These are phyloP conservation scores for Colletotrichum eleusines DNA, from an alignment of 2,329 filamentous ascomycete species.

Conservation along the genomic window DNA sequence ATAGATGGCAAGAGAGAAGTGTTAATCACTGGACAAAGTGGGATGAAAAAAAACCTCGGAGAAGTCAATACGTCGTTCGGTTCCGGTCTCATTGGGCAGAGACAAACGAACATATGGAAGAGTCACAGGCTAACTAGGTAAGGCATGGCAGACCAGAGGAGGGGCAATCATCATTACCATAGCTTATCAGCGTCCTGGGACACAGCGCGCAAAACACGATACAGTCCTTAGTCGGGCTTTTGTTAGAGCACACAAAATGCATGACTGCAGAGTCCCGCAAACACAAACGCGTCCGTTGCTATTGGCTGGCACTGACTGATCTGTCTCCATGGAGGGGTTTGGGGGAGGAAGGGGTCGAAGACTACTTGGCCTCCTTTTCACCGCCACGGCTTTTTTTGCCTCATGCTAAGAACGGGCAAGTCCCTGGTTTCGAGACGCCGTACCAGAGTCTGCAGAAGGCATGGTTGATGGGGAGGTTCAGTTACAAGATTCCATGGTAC, in stretches of 20 bases:
- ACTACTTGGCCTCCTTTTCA: slow-evolving; percentile 28
- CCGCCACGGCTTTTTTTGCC: slow-evolving; percentile 22
- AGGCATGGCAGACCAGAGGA: slow-evolving; percentile 14
- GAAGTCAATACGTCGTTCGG: neutral
- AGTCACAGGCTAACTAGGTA: slow-evolving; percentile 32
- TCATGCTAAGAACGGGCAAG: slow-evolving; percentile 11
- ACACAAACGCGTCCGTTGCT: slow-evolving; percentile 22
- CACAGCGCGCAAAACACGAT: slow-evolving; percentile 21
- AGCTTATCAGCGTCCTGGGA: slow-evolving; percentile 4
- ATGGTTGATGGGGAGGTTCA: too few species aligned
- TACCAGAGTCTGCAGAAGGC: neutral
- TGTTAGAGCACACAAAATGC: slow-evolving; percentile 3
- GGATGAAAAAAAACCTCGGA: neutral
- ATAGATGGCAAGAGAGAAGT: neutral
- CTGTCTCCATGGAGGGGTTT: neutral
- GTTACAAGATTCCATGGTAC: too few species aligned
- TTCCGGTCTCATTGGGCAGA: slow-evolving; percentile 13
- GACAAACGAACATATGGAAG: slow-evolving; percentile 10
- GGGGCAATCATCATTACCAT: slow-evolving; percentile 22
- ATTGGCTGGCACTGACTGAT: slow-evolving; percentile 21
- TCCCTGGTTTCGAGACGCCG: slow-evolving; percentile 8
- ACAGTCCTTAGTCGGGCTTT: neutral
- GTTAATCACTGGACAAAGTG: neutral
- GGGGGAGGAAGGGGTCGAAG: neutral
- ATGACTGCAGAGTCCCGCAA: slow-evolving; percentile 16